Evolutionary conservation across 768 basidiomycete genomes (phyloP).

Genomic region (Chalciporus sphaerocephalus): DNA sequence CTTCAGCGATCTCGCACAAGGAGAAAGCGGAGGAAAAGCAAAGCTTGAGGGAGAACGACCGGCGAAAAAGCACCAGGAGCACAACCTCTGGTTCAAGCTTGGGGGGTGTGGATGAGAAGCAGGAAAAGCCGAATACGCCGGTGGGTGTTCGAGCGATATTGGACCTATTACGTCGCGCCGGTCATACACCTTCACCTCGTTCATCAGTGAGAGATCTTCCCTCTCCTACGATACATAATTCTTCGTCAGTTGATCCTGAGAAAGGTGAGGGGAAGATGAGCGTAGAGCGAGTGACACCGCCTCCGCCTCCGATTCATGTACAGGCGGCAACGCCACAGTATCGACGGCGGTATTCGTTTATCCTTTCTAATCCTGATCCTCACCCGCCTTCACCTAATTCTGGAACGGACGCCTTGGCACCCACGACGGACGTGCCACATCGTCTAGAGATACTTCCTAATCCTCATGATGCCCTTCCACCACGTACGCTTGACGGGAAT

Average conservation of each 20-base stretch:
- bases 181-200: constrained; percentile 28
- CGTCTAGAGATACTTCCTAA: background rate
- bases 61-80: constrained; percentile 13
- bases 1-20: constrained; percentile 10
- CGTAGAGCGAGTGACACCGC: constrained; percentile 9
- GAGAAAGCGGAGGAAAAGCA: constrained; percentile 14
- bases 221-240: constrained; percentile 4
- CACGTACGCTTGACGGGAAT: background rate
- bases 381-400: constrained; percentile 18
- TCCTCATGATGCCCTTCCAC: background rate
- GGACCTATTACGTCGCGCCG: constrained; percentile 23
- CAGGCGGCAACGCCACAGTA: constrained; percentile 11
- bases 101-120: constrained; percentile 23
- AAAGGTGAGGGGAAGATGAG: constrained; percentile 1
- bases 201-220: constrained; percentile 22
- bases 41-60: constrained; percentile 12
- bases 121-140: constrained; percentile 20
- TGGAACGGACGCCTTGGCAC: background rate
- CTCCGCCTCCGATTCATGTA: constrained; percentile 15
- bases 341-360: constrained; percentile 25
- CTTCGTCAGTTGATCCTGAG: constrained; percentile 15
- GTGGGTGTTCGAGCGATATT: constrained; percentile 26
- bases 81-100: constrained; percentile 11
- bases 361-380: constrained; percentile 32
- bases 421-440: background rate